These are phyloP conservation scores for Zelopaecilomyces penicillatus DNA, from an alignment of 2,329 filamentous ascomycete species.

Conservation along the genomic window DNA sequence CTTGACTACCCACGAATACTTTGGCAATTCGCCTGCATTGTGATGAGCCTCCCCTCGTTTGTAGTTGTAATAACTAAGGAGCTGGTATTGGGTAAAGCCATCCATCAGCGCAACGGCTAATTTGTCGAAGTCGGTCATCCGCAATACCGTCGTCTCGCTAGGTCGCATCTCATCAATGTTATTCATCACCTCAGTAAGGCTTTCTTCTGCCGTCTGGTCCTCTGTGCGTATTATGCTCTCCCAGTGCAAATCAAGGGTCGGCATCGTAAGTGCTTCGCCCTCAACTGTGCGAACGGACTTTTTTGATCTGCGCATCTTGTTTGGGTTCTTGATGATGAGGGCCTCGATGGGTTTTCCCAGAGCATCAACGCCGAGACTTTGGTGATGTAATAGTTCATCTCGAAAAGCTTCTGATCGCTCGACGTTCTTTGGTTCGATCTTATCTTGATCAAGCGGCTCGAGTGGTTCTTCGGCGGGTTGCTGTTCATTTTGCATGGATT, in stretches of 20 bases:
- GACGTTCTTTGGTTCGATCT: not conserved
- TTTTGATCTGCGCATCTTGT: conserved; percentile 17
- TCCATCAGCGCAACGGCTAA: conserved; percentile 29
- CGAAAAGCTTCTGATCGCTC: conserved; percentile 7
- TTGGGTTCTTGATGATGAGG: conserved; percentile 37
- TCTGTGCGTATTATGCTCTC: conserved; percentile 20
- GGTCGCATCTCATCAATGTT: conserved; percentile 45
- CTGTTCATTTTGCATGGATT: not conserved
- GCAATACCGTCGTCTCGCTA: conserved; percentile 26
- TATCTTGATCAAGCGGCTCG: not conserved
- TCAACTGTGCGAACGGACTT: conserved; percentile 12
- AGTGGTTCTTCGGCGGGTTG: not conserved
- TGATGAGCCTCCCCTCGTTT: not conserved
- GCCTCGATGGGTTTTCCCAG: conserved; percentile 32
- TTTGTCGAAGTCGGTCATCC: conserved; percentile 31
- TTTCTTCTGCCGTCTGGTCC: conserved; percentile 16
- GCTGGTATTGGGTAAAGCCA: conserved; percentile 40
- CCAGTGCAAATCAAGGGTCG: conserved; percentile 19
- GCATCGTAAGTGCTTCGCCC: conserved; percentile 8
- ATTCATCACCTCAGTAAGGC: conserved; percentile 27
- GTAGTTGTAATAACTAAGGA: conserved; percentile 32
- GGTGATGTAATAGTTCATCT: conserved; percentile 20
- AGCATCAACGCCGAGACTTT: conserved; percentile 22
- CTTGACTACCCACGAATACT: conserved; percentile 34
- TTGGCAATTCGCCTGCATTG: conserved; percentile 1